Evolutionary conservation across 169 alveolate genomes (phyloP), one percentile per base, ranked within the genome.

Genomic region (Plasmodium blacklocki): DNA sequence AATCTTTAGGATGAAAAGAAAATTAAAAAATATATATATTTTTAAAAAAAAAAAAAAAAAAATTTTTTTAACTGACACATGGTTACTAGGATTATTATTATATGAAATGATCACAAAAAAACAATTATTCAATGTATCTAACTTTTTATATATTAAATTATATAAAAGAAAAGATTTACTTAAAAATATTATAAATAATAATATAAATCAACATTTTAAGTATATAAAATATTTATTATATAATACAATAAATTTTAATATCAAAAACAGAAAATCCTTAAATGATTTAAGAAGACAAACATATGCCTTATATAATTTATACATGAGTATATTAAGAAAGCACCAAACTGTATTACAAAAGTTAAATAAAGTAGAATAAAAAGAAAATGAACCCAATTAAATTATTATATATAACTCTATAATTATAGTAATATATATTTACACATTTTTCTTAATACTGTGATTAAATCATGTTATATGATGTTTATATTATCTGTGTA

Each of bases 21-120:
- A 32, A 52, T 29, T 83, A 18, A 11, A 39, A 26, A 83, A 67
- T 23, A 23, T 49, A 63, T 32, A 59, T 23, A 83, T 2, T 14
- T 56, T 68, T 49, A 52, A 58, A 52, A 83, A 29, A 50, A 83
- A 63, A 70, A 83, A 52, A 70, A 58, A 26, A 47, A 54, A 83
- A n/a, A 56, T 83, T 3, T 54, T 29, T 18, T 68, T 56, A 70
- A 83, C 86, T 73, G 91, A 83, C 15, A 62, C 58, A 18, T 83
- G 91, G 91, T 45, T 68, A 70, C 49, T 83, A 19, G 91, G 91
- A 2, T 68, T 14, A 7, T 26, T 83, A 83, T 63, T 83, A 56
- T 71, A 18, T 47, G 91, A 83, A 29, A 83, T 83, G 74, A 19
- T 83, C 21, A 83, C 74, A 32, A 70, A 70, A 29, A 68, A 83